phyloP scores from a whole-genome alignment of 78 protist genomes.

The slime mould (Dictyostelium discoideum) region DNA sequence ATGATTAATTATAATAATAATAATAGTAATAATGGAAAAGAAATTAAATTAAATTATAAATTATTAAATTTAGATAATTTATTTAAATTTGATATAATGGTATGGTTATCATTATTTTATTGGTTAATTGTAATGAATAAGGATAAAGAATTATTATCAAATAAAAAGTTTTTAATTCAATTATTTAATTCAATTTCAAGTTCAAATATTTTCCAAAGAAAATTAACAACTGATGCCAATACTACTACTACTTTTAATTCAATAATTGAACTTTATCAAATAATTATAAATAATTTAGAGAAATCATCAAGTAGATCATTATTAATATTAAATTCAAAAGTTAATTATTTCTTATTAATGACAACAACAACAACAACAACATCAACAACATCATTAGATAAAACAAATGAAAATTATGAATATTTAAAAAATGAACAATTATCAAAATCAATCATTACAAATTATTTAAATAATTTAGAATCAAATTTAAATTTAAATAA shows the following conservation, averaged over 20 bases:
- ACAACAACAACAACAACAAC: not conserved
- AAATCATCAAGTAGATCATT: not conserved
- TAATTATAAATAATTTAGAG: not conserved
- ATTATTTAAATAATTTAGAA: not conserved
- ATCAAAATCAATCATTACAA: not conserved
- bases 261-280: not conserved
- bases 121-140: not conserved
- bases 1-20: not conserved
- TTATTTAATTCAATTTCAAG: not conserved
- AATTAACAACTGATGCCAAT: not conserved
- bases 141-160: not conserved
- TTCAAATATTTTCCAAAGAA: slow-evolving; percentile 13
- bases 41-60: not conserved
- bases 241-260: not conserved
- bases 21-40: not conserved
- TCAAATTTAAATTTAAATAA: not conserved
- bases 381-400: not conserved
- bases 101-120: slow-evolving; percentile 9
- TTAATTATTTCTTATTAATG: not conserved
- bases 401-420: not conserved
- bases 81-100: not conserved
- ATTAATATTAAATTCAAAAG: not conserved
- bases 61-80: not conserved
- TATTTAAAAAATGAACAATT: not conserved
- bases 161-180: not conserved